A percentile compares a stretch with the other conserved stretches of the same genome.
phyloP scores from a whole-genome alignment of 257 asterid species.

The Penstemon newberryi region DNA sequence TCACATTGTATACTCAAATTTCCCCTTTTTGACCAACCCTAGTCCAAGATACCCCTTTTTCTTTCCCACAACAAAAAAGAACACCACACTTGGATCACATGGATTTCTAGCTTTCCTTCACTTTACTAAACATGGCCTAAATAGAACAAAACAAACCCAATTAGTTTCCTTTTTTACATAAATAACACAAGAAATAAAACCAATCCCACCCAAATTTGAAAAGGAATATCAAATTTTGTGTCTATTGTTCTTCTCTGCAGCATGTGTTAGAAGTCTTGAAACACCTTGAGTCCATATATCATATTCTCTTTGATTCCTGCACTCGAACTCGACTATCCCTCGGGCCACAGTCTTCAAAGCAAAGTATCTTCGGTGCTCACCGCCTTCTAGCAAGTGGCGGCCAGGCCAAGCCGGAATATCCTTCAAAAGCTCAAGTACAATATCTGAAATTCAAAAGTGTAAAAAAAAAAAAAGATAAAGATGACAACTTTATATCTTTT shows the following conservation, averaged over 20 bases:
- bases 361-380: slow-evolving; percentile 72
- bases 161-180: slow-evolving; percentile 38
- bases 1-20: slow-evolving; percentile 3
- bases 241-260: slow-evolving; percentile 70
- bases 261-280: slow-evolving; percentile 69
- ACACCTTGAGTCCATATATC: slow-evolving; percentile 98
- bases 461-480: slow-evolving; percentile 27
- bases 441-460: slow-evolving; percentile 52
- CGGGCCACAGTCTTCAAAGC: slow-evolving; percentile 72
- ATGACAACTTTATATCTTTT: slow-evolving; percentile 33
- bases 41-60: slow-evolving; percentile 56
- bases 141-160: slow-evolving; percentile 31
- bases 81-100: slow-evolving; percentile 50
- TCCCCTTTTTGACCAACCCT: slow-evolving; percentile 53
- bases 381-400: slow-evolving; percentile 89
- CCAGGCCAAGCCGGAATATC: slow-evolving; percentile 96
- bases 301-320: slow-evolving; percentile 75
- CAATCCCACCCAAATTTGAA: background rate
- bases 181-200: slow-evolving; percentile 8
- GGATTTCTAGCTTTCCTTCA: slow-evolving; percentile 46
- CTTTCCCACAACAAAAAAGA: slow-evolving; percentile 28
- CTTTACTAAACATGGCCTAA: slow-evolving; percentile 42
- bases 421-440: slow-evolving; percentile 71
- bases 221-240: slow-evolving; percentile 40
- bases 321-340: slow-evolving; percentile 90